phyloP scores from a whole-genome alignment of 2,329 filamentous ascomycete species.

The Penicillium corylophilum region DNA sequence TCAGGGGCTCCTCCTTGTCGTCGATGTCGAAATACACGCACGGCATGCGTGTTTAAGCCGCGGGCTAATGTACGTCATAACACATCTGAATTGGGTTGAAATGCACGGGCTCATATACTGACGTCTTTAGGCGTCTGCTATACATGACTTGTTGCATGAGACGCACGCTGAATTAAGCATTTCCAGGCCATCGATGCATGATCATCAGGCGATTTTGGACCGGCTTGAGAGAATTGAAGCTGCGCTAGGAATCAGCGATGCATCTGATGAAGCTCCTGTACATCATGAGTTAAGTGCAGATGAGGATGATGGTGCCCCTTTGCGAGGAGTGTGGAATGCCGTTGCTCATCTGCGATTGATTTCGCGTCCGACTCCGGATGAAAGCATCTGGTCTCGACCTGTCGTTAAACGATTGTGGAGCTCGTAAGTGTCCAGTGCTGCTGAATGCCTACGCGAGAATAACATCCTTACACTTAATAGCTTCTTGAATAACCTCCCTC shows the following conservation, averaged over 20 bases:
- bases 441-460: neutral
- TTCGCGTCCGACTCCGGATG: conserved; percentile 20
- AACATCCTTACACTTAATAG: conserved; percentile 11
- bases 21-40: conserved; percentile 25
- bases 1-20: conserved; percentile 30
- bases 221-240: conserved; percentile 28
- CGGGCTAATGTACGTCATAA: conserved; percentile 27
- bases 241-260: conserved; percentile 20
- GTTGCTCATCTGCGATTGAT: conserved; percentile 24
- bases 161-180: conserved; percentile 5
- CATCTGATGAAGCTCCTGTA: neutral
- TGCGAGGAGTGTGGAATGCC: conserved; percentile 23
- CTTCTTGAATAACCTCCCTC: conserved; percentile 28
- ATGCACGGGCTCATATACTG: neutral
- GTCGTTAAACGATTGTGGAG: conserved; percentile 27
- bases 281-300: conserved; percentile 16
- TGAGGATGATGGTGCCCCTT: conserved; percentile 7
- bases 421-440: conserved; percentile 18
- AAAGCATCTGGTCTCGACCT: conserved; percentile 24
- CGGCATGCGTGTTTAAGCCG: conserved; percentile 29
- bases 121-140: conserved; percentile 23
- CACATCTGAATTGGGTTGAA: neutral
- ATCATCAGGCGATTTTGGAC: conserved; percentile 22
- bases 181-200: conserved; percentile 1
- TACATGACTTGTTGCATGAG: conserved; percentile 20